Evolutionary conservation across 177 flowering plant species (phyloP), one percentile per base, ranked within the genome.

Genomic region (Tripterygium wilfordii): DNA sequence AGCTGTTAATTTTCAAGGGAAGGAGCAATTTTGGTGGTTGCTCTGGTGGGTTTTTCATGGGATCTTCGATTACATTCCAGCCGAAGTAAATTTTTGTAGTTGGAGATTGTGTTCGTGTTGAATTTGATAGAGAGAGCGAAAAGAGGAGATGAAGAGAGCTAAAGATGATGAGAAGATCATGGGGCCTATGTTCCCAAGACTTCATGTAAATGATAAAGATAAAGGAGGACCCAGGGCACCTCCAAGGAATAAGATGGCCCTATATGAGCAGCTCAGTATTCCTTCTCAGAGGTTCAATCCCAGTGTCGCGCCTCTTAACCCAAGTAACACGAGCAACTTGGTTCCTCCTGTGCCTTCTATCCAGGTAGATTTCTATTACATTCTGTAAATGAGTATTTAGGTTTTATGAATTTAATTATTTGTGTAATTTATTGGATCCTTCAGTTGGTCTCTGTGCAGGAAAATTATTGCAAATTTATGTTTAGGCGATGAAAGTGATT

Each of bases 141-240:
- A 37, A 49, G 41, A 25, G 49, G 52, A 25, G 42, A 79, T 77
- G 85, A 79, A 67, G 63, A 65, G 76, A 65, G 76, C 78, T 17
- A 75, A 63, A 63, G 76, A 75, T 42, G 83, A 67, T 9, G 84
- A 75, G 20, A 78, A 78, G 60, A 29, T 40, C 4, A 61, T 68
- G 71, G 76, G 71, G 35, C 86, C 90, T 12, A 51, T 83, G 82
- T 80, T 80, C 48, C 87, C 91, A 2, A 74, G 91, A 67, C 71
- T 83, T 30, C 84, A 80, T 64, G 82, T 83, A 8, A 83, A 76
- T 56, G 87, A 83, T 74, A 61, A 74, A 9, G 84, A 80, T 21
- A 83, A 65, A 63, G 81, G 91, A 63, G 86, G 91, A 29, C 91
- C 84, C 19, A 76, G 84, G 52, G 87, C 84, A n/a, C 91, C 91